Conservation (phyloP, 2,329 filamentous ascomycete genomes). For the Apiospora arundinis region DNA sequence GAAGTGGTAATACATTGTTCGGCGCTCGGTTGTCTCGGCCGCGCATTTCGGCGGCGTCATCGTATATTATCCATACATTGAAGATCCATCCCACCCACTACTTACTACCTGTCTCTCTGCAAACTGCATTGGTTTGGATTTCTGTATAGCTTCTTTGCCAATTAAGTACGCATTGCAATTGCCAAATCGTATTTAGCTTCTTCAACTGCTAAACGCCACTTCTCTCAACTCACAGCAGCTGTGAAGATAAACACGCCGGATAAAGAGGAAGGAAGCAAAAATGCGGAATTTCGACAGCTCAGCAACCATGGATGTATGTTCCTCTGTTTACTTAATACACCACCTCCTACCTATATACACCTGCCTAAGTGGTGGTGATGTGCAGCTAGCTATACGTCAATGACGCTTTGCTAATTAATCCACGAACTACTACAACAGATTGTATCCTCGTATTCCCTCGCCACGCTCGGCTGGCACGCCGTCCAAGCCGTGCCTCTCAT, state of each 20-base stretch:
- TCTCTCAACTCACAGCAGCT: too few species aligned
- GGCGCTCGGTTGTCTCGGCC: slow-evolving; percentile 2
- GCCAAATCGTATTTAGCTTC: too few species aligned
- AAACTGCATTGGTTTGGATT: background rate
- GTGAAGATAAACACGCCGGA: too few species aligned
- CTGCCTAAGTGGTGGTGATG: too few species aligned
- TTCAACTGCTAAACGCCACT: too few species aligned
- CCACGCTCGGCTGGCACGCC: slow-evolving; percentile 58
- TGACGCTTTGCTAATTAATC: too few species aligned
- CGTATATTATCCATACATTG: background rate
- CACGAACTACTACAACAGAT: slow-evolving; percentile 43
- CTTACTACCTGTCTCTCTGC: too few species aligned
- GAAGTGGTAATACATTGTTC: background rate
- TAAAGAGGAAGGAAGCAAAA: too few species aligned
- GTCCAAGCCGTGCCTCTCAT: slow-evolving; percentile 55
- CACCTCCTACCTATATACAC: too few species aligned
- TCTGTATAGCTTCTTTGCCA: background rate
- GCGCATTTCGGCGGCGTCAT: background rate
- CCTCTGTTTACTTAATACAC: too few species aligned
- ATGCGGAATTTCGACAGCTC: background rate
- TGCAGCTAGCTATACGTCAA: too few species aligned
- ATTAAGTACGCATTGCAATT: too few species aligned
- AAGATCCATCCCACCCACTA: background rate
- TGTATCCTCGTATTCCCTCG: slow-evolving; percentile 57
- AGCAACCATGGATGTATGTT: slow-evolving; percentile 18